phyloP scores from a whole-genome alignment of 2,329 filamentous ascomycete genomes.

The Trichoderma guizhouense region DNA sequence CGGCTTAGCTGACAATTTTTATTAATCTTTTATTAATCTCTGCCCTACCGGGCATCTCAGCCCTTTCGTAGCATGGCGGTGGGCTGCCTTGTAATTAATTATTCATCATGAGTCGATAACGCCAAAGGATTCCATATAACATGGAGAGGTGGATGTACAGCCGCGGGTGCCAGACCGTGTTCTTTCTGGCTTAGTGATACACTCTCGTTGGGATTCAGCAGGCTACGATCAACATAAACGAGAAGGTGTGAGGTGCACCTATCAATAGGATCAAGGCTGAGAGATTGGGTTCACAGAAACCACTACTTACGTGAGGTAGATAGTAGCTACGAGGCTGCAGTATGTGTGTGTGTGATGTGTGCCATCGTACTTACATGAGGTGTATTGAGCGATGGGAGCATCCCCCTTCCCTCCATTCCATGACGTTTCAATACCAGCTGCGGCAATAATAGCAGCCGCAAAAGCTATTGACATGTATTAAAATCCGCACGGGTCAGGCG shows the following conservation, averaged over 20 bases:
- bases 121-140: not conserved
- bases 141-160: not conserved
- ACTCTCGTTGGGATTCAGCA: not conserved
- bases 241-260: not conserved
- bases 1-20: not conserved
- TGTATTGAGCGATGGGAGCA: not conserved
- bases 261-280: not conserved
- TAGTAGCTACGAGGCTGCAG: not conserved
- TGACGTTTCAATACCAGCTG: not conserved
- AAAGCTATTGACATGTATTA: not conserved
- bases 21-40: not conserved
- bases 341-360: not conserved
- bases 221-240: not conserved
- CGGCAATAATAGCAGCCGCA: not conserved
- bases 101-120: not conserved
- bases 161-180: not conserved
- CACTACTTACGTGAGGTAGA: not conserved
- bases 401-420: not conserved
- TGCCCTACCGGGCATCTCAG: not conserved
- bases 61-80: not conserved
- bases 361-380: not conserved
- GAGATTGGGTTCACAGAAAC: not conserved
- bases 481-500: not conserved
- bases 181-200: not conserved
- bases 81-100: not conserved